These are phyloP conservation scores for Metschnikowia cerradonensis DNA, from an alignment of 805 yeast species.

Conservation along the genomic window DNA sequence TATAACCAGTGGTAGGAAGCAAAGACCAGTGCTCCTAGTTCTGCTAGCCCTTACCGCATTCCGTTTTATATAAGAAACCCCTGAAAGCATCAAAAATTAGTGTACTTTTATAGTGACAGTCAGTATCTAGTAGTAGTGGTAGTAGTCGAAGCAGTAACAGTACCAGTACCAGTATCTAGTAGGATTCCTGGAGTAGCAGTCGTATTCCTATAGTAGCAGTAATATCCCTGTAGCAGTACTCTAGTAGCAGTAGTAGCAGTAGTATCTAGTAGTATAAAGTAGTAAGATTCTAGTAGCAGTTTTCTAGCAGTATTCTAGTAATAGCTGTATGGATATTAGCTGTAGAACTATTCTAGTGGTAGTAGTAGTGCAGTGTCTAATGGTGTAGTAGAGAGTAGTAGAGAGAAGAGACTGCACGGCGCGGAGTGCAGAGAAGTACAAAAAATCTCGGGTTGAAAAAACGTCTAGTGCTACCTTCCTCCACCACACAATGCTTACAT, in stretches of 20 bases:
- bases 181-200: neutral
- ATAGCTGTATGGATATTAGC: neutral
- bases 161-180: neutral
- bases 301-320: too few species aligned
- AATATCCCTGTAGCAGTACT: neutral
- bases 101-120: too few species aligned
- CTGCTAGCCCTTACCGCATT: neutral
- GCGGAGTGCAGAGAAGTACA: conserved; percentile 1
- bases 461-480: neutral
- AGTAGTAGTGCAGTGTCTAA: neutral
- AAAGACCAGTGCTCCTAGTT: neutral
- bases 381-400: neutral
- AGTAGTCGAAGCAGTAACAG: neutral
- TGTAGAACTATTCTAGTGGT: neutral
- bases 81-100: neutral
- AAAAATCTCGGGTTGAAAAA: conserved; percentile 3
- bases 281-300: neutral
- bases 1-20: neutral
- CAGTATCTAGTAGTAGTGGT: neutral
- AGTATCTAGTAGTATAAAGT: neutral
- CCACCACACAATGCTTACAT: conserved; percentile 7
- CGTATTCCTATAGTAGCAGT: neutral
- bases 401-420: neutral
- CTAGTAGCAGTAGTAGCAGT: neutral
- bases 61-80: neutral